Evolutionary conservation across 2,329 filamentous ascomycete species (phyloP).

Genomic region (Trichophyton verrucosum): DNA sequence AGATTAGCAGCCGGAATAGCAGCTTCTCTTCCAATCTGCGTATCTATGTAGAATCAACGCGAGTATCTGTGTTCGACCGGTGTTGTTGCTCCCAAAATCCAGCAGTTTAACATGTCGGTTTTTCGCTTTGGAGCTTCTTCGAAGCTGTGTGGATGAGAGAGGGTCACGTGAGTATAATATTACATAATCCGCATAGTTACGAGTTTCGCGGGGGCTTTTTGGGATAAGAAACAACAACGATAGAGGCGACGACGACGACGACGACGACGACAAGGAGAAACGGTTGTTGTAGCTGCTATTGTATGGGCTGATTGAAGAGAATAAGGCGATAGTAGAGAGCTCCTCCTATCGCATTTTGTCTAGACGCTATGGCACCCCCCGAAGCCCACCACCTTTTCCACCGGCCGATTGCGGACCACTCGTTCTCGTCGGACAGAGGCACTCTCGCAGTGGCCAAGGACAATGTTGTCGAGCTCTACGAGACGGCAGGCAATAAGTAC

Average conservation of each 20-base stretch:
- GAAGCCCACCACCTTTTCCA: slow-evolving; percentile 97
- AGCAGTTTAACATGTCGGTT: background rate
- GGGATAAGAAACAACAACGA: background rate
- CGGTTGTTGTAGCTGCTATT: background rate
- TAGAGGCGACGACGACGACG: too few relatives aligned
- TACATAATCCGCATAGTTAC: background rate
- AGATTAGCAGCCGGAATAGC: background rate
- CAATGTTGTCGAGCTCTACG: slow-evolving; percentile 79
- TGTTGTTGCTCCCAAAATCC: background rate
- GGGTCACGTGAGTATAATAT: background rate
- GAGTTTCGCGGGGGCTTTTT: background rate
- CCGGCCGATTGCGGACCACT: slow-evolving; percentile 91
- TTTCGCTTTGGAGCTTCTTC: background rate
- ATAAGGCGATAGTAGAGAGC: slow-evolving; percentile 83
- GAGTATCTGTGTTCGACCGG: background rate
- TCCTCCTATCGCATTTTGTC: slow-evolving; percentile 64
- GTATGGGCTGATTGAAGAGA: background rate
- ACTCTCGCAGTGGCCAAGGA: slow-evolving; percentile 86
- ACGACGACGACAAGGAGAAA: too few relatives aligned
- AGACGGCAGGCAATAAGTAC: slow-evolving; percentile 59
- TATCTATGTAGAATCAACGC: background rate
- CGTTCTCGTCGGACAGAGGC: slow-evolving; percentile 83
- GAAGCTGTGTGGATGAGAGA: background rate
- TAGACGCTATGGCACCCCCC: slow-evolving; percentile 58
- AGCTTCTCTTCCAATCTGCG: background rate